These are phyloP conservation scores for Yarrowia deformans DNA, from an alignment of 805 yeast species.

Conservation along the genomic window DNA sequence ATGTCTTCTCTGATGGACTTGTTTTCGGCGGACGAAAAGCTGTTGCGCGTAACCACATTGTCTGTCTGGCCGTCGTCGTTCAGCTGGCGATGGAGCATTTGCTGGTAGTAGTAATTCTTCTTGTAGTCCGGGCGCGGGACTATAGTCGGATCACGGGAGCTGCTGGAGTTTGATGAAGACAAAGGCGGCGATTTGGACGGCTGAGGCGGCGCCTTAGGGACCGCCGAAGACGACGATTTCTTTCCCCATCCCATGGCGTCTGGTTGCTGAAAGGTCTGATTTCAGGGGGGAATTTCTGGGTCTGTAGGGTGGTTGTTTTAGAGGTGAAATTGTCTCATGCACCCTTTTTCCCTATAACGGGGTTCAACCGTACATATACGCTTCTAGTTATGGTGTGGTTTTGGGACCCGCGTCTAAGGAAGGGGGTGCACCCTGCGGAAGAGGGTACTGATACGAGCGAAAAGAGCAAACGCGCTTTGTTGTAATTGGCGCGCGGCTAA, in stretches of 20 bases:
- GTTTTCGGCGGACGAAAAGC: constrained; percentile 17
- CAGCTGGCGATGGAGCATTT: constrained; percentile 27
- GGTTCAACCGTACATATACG: background rate
- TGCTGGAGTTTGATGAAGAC: background rate
- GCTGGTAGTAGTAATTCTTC: constrained; percentile 34
- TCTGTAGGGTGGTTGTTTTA: constrained; percentile 2
- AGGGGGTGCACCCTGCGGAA: background rate
- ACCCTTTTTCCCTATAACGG: constrained; percentile 3
- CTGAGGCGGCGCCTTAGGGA: background rate
- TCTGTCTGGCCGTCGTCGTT: constrained; percentile 7
- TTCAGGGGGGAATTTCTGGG: background rate
- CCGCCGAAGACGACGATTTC: constrained; percentile 15
- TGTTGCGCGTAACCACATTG: constrained; percentile 19
- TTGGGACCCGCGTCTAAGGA: constrained; percentile 6
- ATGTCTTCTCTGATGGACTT: constrained; percentile 3
- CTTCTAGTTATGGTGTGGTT: constrained; percentile 20
- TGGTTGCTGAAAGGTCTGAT: too few species aligned
- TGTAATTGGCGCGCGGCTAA: background rate
- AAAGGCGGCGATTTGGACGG: background rate
- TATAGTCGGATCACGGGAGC: constrained; percentile 13
- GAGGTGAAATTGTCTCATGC: constrained; percentile 35
- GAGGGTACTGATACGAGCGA: background rate
- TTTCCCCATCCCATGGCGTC: constrained; percentile 33
- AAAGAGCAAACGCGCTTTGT: background rate
- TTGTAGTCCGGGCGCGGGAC: constrained; percentile 27